These are phyloP conservation scores for Smithsoniella earleae DNA, from an alignment of 163 green algal genomes.

Conservation along the genomic window DNA sequence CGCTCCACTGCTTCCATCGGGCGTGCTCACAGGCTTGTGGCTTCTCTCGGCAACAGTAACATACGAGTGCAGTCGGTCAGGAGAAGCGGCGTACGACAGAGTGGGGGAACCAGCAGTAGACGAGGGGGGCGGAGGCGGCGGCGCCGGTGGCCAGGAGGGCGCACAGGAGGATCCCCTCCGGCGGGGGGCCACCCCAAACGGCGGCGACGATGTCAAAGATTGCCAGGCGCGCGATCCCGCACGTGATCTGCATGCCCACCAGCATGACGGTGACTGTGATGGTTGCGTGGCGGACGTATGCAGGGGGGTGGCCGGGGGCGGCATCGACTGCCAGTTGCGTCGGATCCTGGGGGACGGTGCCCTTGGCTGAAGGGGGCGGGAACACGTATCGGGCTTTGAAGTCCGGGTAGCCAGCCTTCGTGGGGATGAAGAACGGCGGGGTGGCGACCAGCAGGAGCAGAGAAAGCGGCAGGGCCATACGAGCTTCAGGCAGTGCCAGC, in stretches of 20 bases:
- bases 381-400: background rate
- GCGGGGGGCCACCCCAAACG: conserved; percentile 42
- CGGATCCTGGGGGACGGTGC: background rate
- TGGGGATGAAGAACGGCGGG: conserved; percentile 45
- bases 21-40: conserved; percentile 3
- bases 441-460: conserved; percentile 43
- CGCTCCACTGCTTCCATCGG: background rate
- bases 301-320: conserved; percentile 16
- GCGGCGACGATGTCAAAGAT: conserved; percentile 74
- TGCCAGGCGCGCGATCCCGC: conserved; percentile 62
- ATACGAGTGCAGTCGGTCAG: conserved; percentile 3
- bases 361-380: conserved; percentile 32
- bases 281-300: background rate
- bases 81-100: background rate
- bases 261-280: background rate
- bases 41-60: background rate
- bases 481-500: conserved; percentile 69
- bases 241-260: conserved; percentile 40
- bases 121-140: conserved; percentile 47
- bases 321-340: background rate
- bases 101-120: conserved; percentile 39
- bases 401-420: conserved; percentile 2
- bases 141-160: conserved; percentile 54
- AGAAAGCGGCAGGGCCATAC: conserved; percentile 44
- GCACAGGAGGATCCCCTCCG: conserved; percentile 68